A percentile compares a stretch with the other conserved stretches of the same genome.
These are phyloP conservation scores for Macrophomina tecta DNA, from an alignment of 2,329 filamentous ascomycete genomes.

Conservation along the genomic window DNA sequence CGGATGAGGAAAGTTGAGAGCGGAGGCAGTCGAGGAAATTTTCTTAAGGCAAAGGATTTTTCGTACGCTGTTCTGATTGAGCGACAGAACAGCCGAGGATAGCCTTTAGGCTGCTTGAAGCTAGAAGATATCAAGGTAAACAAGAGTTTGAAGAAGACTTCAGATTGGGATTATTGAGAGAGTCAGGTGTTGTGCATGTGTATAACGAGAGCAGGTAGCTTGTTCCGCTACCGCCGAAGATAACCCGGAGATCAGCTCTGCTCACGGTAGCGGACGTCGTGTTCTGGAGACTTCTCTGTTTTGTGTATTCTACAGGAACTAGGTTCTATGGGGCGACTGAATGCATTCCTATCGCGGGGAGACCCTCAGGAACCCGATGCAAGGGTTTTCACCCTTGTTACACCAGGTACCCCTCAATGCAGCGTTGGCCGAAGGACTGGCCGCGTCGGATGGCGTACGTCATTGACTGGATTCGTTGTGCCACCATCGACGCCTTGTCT, in stretches of 20 bases:
- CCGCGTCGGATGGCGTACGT: constrained; percentile 7
- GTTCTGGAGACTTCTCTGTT: neutral
- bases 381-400: neutral
- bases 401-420: neutral
- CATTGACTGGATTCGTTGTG: constrained; percentile 21
- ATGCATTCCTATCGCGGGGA: neutral
- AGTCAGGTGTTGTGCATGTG: too few relatives aligned
- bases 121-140: too few relatives aligned
- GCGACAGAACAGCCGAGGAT: too few relatives aligned
- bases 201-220: too few relatives aligned
- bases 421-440: neutral
- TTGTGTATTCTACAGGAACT: too few relatives aligned
- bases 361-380: too few relatives aligned
- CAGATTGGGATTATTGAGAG: too few relatives aligned
- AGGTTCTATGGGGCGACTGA: too few relatives aligned
- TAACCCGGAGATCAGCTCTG: neutral
- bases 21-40: neutral
- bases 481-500: neutral
- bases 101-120: too few relatives aligned
- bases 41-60: too few relatives aligned
- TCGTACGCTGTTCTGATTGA: too few relatives aligned
- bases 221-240: neutral
- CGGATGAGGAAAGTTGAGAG: neutral
- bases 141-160: too few relatives aligned
- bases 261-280: neutral